Evolutionary conservation across 2,329 filamentous ascomycete species (phyloP).

Genomic region (Pseudogymnoascus sp.): DNA sequence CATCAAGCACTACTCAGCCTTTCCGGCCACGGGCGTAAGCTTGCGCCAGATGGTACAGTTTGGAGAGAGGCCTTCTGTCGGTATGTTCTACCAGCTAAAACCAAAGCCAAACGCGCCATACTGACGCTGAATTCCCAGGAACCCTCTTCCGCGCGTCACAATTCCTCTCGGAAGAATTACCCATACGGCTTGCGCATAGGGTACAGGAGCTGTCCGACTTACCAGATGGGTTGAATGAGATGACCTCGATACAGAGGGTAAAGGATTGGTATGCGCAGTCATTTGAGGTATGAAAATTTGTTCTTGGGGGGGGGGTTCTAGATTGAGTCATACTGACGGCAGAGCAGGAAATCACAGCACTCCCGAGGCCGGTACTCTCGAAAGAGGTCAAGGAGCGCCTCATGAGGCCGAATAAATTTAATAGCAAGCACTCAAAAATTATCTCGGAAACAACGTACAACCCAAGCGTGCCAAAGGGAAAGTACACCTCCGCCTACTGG

Average conservation of each 20-base stretch:
- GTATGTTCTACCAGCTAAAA: slow-evolving; percentile 40
- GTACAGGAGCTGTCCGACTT: slow-evolving; percentile 89
- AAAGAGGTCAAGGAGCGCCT: slow-evolving; percentile 71
- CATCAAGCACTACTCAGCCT: slow-evolving; percentile 94
- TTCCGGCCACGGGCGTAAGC: slow-evolving; percentile 92
- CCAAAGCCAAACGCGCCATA: neutral
- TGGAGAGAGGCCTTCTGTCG: slow-evolving; percentile 84
- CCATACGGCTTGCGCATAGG: slow-evolving; percentile 90
- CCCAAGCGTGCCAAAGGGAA: slow-evolving; percentile 77
- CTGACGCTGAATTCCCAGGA: slow-evolving; percentile 42
- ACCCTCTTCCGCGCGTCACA: slow-evolving; percentile 96
- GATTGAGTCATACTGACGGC: slow-evolving; percentile 10
- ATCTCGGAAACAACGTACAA: slow-evolving; percentile 81
- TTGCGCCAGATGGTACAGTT: slow-evolving; percentile 99
- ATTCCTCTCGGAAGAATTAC: slow-evolving; percentile 95
- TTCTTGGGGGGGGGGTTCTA: neutral
- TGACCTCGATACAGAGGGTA: slow-evolving; percentile 92
- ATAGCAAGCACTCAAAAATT: slow-evolving; percentile 53
- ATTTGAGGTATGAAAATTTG: slow-evolving; percentile 66
- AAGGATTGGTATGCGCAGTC: slow-evolving; percentile 99
- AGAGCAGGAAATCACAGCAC: slow-evolving; percentile 76
- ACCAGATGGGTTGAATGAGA: slow-evolving; percentile 92
- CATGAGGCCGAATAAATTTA: slow-evolving; percentile 53
- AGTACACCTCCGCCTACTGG: slow-evolving; percentile 58
- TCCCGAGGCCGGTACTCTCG: slow-evolving; percentile 69